A percentile compares a stretch with the other conserved stretches of the same genome.
These are phyloP conservation scores for Verticillium isaacii DNA, from an alignment of 2,329 filamentous ascomycete species.

Conservation along the genomic window DNA sequence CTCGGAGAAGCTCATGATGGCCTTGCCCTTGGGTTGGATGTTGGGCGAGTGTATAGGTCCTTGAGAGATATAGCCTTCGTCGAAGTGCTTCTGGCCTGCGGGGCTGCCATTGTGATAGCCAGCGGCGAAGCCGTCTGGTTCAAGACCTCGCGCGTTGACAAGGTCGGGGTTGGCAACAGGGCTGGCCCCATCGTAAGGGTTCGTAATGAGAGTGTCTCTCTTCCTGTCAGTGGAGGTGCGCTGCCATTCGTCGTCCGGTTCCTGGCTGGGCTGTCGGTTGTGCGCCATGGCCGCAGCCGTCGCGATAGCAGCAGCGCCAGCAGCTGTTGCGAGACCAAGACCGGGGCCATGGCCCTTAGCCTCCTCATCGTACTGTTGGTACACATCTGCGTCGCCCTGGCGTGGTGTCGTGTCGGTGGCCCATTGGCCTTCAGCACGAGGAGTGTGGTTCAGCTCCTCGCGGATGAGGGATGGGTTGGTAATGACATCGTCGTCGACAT, in stretches of 20 bases:
- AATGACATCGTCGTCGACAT: slow-evolving; percentile 62
- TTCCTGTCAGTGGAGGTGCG: slow-evolving; percentile 59
- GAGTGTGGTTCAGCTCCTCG: slow-evolving; percentile 32
- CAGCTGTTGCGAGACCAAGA: slow-evolving; percentile 45
- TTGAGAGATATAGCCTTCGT: slow-evolving; percentile 91
- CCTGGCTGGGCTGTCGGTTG: slow-evolving; percentile 50
- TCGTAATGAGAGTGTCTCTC: slow-evolving; percentile 61
- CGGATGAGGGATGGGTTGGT: slow-evolving; percentile 84
- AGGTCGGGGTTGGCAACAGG: slow-evolving; percentile 55
- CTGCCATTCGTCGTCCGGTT: slow-evolving; percentile 61
- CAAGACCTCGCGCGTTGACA: slow-evolving; percentile 32
- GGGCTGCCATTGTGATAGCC: slow-evolving; percentile 52
- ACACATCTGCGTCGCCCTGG: slow-evolving; percentile 20
- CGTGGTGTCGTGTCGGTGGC: slow-evolving; percentile 25
- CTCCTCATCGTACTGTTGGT: slow-evolving; percentile 20
- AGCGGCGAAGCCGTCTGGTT: slow-evolving; percentile 31
- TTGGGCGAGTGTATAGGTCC: slow-evolving; percentile 53
- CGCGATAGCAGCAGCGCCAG: slow-evolving; percentile 48
- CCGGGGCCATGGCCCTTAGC: slow-evolving; percentile 16
- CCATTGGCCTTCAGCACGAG: slow-evolving; percentile 19
- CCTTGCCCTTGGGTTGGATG: slow-evolving; percentile 50
- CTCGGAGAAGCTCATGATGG: slow-evolving; percentile 30
- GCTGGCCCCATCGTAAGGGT: slow-evolving; percentile 62
- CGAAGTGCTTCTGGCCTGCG: slow-evolving; percentile 55
- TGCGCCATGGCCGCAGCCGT: slow-evolving; percentile 40